Conservation (phyloP, 23 red algal species). For the Agarophyton chilense region DNA sequence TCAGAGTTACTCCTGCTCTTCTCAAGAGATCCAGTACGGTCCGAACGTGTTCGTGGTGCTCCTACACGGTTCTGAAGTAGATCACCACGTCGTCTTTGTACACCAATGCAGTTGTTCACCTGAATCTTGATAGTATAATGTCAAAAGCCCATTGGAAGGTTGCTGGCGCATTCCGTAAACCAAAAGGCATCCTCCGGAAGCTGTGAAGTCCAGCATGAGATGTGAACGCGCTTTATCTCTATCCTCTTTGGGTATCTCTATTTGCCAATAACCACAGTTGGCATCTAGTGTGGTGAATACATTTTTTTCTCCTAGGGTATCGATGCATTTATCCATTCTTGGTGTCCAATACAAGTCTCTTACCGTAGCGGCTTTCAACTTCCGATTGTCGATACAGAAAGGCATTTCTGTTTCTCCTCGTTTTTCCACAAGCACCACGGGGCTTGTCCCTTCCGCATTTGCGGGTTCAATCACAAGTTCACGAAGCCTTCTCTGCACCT, state of each 20-base stretch:
- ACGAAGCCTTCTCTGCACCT: too few relatives aligned
- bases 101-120: background rate
- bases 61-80: background rate
- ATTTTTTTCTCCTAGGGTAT: background rate
- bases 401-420: too few relatives aligned
- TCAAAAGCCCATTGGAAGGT: constrained; percentile 31
- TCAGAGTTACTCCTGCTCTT: background rate
- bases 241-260: background rate
- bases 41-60: background rate
- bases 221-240: constrained; percentile 23
- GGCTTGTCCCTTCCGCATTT: too few relatives aligned
- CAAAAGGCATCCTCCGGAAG: constrained; percentile 2
- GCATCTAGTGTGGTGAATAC: background rate
- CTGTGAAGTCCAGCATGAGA: background rate
- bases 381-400: too few relatives aligned
- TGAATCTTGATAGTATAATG: constrained; percentile 1
- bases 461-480: too few relatives aligned
- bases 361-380: too few relatives aligned
- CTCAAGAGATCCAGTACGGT: background rate
- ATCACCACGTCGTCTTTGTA: constrained; percentile 28
- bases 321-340: background rate
- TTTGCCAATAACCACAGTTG: constrained; percentile 39
- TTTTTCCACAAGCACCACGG: too few relatives aligned
- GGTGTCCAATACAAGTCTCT: too few relatives aligned
- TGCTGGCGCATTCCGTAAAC: constrained; percentile 18